Evolutionary conservation across 169 alveolate genomes (phyloP).

Genomic region (Perkinsus marinus): DNA sequence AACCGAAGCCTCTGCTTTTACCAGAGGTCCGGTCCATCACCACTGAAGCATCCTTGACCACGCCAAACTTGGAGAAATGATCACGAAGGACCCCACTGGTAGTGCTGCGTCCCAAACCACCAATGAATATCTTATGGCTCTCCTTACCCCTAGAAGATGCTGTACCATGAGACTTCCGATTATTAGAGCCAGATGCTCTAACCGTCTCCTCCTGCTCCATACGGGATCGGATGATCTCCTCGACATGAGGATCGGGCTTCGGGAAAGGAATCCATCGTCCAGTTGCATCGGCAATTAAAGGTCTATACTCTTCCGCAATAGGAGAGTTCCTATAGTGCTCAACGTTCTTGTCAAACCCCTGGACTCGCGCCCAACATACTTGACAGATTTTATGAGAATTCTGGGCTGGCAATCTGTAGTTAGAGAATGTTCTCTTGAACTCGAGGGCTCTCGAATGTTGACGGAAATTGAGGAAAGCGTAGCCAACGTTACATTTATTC

Average conservation of each 20-base stretch:
- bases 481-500: constrained; percentile 63
- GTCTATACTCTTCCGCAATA: not conserved
- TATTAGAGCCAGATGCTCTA: not conserved
- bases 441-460: constrained; percentile 16
- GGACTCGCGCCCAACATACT: constrained; percentile 15
- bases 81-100: constrained; percentile 29
- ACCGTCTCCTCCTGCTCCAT: not conserved
- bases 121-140: constrained; percentile 37
- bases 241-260: not conserved
- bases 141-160: not conserved
- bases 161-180: not conserved
- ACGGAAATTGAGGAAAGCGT: constrained; percentile 59
- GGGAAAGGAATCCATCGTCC: not conserved
- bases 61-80: constrained; percentile 33
- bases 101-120: constrained; percentile 40
- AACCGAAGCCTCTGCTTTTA: constrained; percentile 47
- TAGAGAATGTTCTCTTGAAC: constrained; percentile 27
- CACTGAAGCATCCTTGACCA: constrained; percentile 33
- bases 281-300: not conserved
- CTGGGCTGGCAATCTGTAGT: constrained; percentile 35
- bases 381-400: constrained; percentile 32
- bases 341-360: constrained; percentile 12
- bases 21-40: constrained; percentile 42
- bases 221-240: not conserved
- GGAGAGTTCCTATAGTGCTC: not conserved